These are phyloP conservation scores for Erythrobasidium hasegawianum DNA, from an alignment of 1,284 basidiomycete genomes.

Conservation along the genomic window DNA sequence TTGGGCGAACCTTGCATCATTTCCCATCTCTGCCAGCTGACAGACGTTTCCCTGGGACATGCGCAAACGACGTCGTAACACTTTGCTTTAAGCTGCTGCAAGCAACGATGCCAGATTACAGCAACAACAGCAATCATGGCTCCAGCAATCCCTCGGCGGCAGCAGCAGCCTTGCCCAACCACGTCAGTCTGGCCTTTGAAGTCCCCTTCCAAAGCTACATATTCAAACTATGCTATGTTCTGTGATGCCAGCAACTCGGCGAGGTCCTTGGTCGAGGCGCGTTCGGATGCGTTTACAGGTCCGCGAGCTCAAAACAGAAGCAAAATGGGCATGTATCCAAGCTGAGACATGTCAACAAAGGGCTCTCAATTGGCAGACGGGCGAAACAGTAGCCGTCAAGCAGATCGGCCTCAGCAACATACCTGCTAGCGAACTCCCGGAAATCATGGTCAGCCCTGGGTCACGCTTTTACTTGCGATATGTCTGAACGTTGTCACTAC, in stretches of 20 bases:
- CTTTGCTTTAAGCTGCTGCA: not conserved
- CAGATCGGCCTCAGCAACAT: slow-evolving; percentile 77
- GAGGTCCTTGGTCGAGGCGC: slow-evolving; percentile 43
- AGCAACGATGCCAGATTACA: slow-evolving; percentile 1
- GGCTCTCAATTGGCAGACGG: slow-evolving; percentile 55
- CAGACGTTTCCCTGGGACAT: no score
- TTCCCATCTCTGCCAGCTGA: no score
- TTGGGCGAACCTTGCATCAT: no score
- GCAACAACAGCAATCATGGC: not conserved
- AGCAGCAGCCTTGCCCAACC: slow-evolving; percentile 38
- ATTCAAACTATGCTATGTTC: not conserved
- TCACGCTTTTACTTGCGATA: slow-evolving; percentile 14
- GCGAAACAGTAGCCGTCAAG: slow-evolving; percentile 93
- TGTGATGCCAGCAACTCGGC: slow-evolving; percentile 38
- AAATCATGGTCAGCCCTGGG: slow-evolving; percentile 74
- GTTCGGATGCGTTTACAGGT: slow-evolving; percentile 43
- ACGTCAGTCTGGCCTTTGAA: slow-evolving; percentile 28
- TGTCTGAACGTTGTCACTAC: not conserved
- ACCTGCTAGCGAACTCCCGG: slow-evolving; percentile 82
- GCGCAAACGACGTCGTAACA: no score
- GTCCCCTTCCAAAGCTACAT: not conserved
- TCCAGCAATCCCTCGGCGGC: not conserved
- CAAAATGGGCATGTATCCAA: no score
- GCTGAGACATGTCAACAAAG: not conserved
- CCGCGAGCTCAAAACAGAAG: not conserved